Evolutionary conservation across 2,329 filamentous ascomycete species (phyloP), one percentile per base, ranked within the genome.

Genomic region (Penicillium decumbens): DNA sequence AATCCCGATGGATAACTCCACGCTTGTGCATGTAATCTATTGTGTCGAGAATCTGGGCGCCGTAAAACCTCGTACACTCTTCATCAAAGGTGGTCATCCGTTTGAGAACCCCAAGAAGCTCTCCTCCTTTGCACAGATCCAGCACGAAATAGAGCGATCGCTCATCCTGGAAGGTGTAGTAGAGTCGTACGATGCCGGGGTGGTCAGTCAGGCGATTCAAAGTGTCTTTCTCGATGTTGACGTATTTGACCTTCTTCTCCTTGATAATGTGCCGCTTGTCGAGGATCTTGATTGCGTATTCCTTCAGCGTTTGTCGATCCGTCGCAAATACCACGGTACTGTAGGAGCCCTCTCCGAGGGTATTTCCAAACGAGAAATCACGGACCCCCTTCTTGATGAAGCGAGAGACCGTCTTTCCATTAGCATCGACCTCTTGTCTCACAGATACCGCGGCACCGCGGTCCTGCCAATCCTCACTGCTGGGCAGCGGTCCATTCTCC

Each of bases 261-360:
- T 97, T 98, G 77, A 98, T 98, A 65, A 98, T 98, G 70, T 98
- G 93, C 63, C 90, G 83, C 74, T 98, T 98, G 73, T 98, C 93
- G 41, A 98, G 81, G 13, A 98, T 92, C 70, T 98, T 98, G 73
- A 98, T 91, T 24, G 93, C 93, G 66, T 97, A 97, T 69, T 98
- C 92, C 64, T 95, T 95, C 50, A 95, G 75, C 1, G 89, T 95
- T 70, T 95, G 89, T 53, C 92, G 84, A 70, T 98, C 93, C 3
- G 90, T 95, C 32, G 91, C 93, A 45, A 93, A 83, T 56, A 93
- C 83, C 32, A 98, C 93, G 7, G 91, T 96, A 65, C 92, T 97
- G 79, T 98, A 98, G 5, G 93, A 98, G 24, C 93, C 93, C 72
- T 98, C 93, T 50, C 93, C 93, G 2, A 98, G 78, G 2, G 92